Conservation (phyloP, 2,329 filamentous ascomycete genomes). For the Sphaerulina musiva region DNA sequence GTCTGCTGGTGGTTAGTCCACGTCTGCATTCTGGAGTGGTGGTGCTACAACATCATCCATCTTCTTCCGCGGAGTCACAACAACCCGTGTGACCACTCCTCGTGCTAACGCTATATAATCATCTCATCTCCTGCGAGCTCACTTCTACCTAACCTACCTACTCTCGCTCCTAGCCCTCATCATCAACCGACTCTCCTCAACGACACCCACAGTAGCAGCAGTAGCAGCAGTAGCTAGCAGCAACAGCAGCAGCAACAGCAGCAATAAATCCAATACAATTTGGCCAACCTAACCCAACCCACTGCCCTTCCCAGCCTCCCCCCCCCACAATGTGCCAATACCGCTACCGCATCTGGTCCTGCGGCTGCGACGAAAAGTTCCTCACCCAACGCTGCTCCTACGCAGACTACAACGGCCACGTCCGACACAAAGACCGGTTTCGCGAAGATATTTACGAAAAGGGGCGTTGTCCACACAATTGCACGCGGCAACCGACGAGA, state of each 20-base stretch:
- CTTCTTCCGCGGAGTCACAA: not conserved
- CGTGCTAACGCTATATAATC: not conserved
- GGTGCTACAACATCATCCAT: not conserved
- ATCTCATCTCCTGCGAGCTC: not conserved
- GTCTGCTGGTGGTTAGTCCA: not conserved
- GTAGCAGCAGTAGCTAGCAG: no score
- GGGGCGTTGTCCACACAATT: conserved; percentile 4
- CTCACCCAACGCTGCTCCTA: conserved; percentile 6
- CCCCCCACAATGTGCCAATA: conserved; percentile 6
- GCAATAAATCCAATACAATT: no score
- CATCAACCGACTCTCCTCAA: not conserved
- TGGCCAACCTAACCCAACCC: no score
- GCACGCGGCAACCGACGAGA: conserved; percentile 2
- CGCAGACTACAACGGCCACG: conserved; percentile 6
- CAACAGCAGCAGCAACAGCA: no score
- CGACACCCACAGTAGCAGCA: not conserved
- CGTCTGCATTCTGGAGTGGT: not conserved
- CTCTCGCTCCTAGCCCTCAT: not conserved
- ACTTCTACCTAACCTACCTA: not conserved
- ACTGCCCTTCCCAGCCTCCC: no score
- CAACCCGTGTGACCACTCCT: not conserved
- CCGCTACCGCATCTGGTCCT: conserved; percentile 9
- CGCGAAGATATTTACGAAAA: conserved; percentile 3
- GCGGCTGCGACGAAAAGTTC: conserved; percentile 11
- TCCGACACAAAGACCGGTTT: conserved; percentile 9